These are phyloP conservation scores for Arthrobotrys sinensis DNA, from an alignment of 2,329 filamentous ascomycete species.

Conservation along the genomic window DNA sequence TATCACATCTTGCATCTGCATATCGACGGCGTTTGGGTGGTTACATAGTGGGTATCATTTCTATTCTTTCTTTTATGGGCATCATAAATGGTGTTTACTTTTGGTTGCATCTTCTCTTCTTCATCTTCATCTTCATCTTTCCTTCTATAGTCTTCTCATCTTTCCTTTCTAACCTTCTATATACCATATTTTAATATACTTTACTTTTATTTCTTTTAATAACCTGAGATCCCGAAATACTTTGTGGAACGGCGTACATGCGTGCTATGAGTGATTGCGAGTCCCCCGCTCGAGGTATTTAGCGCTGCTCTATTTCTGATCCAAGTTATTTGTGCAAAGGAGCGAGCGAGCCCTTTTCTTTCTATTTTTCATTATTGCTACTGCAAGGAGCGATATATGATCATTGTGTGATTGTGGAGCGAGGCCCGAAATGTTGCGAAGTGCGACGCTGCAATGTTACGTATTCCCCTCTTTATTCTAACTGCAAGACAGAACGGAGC, in stretches of 20 bases:
- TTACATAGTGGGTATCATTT: slow-evolving; percentile 18
- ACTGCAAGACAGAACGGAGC: neutral
- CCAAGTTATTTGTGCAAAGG: neutral
- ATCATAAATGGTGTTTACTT: slow-evolving; percentile 15
- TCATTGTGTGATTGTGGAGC: slow-evolving; percentile 27
- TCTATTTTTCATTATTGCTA: neutral
- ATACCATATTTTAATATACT: slow-evolving; percentile 25
- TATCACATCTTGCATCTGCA: slow-evolving; percentile 39
- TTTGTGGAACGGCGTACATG: slow-evolving; percentile 12
- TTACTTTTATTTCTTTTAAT: slow-evolving; percentile 14
- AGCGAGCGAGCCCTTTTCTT: neutral
- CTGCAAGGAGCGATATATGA: slow-evolving; percentile 16
- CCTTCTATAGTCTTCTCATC: slow-evolving; percentile 12
- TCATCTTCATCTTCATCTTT: slow-evolving; percentile 5
- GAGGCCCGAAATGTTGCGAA: neutral
- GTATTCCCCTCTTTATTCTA: neutral
- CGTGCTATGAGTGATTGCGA: neutral
- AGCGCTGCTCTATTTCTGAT: slow-evolving; percentile 1
- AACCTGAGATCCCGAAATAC: neutral
- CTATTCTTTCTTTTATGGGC: slow-evolving; percentile 4
- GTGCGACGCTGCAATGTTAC: slow-evolving; percentile 12
- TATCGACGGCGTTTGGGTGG: slow-evolving; percentile 44
- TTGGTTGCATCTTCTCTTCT: slow-evolving; percentile 30
- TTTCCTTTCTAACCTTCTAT: slow-evolving; percentile 21
- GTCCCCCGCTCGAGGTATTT: neutral